These are phyloP conservation scores for Amanita molliuscula DNA, from an alignment of 768 basidiomycete genomes.

Conservation along the genomic window DNA sequence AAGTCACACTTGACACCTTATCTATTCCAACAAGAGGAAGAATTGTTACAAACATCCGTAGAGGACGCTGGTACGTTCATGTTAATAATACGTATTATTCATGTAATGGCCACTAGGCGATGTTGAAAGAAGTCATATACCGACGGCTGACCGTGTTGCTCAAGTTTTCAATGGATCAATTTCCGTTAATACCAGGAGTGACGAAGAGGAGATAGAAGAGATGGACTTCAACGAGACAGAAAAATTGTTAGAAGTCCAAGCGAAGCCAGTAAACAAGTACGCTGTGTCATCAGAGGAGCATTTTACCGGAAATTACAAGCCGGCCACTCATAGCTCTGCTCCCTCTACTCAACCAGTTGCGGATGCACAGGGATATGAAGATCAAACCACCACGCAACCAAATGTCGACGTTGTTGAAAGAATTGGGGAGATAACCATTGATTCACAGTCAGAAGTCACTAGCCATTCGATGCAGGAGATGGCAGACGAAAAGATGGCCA, in stretches of 20 bases:
- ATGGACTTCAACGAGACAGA: constrained; percentile 59
- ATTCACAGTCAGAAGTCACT: neutral
- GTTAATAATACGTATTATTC: neutral
- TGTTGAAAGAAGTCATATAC: constrained; percentile 43
- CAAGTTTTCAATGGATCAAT: constrained; percentile 44
- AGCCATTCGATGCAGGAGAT: neutral
- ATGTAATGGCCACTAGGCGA: constrained; percentile 25
- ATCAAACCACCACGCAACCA: neutral
- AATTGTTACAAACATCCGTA: constrained; percentile 43
- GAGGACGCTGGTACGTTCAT: constrained; percentile 39
- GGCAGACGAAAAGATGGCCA: neutral
- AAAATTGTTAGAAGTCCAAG: constrained; percentile 28
- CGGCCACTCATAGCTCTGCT: neutral
- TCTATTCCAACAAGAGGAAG: constrained; percentile 50
- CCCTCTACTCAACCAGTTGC: too few species aligned
- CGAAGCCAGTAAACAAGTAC: constrained; percentile 9
- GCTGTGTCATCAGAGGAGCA: constrained; percentile 6
- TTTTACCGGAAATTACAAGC: constrained; percentile 7
- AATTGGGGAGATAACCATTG: constrained; percentile 24
- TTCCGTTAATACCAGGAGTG: constrained; percentile 12
- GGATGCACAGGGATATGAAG: neutral
- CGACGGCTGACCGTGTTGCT: constrained; percentile 61
- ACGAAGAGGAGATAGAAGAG: constrained; percentile 36
- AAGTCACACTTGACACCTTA: constrained; percentile 39
- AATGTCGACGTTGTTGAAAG: constrained; percentile 16